Conservation (phyloP, 2,329 filamentous ascomycete species). For the Karstenula rhodostoma region DNA sequence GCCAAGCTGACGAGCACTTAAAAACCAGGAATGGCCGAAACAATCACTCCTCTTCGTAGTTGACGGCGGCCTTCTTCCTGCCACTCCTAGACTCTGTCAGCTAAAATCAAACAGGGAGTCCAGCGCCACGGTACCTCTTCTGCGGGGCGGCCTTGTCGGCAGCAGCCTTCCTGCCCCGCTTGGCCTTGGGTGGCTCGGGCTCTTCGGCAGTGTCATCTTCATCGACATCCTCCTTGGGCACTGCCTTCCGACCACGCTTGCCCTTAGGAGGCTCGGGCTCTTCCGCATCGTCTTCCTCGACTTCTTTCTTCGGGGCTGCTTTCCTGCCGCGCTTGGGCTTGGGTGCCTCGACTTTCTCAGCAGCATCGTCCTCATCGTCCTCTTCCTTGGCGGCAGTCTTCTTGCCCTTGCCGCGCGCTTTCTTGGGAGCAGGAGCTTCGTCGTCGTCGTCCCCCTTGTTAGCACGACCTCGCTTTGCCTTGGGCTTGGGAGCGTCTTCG, state of each 20-base stretch:
- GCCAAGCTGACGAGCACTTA: neutral
- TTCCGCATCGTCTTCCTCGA: constrained; percentile 17
- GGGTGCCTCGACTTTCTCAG: constrained; percentile 32
- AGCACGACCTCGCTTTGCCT: constrained; percentile 52
- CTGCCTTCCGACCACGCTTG: constrained; percentile 23
- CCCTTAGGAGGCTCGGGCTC: constrained; percentile 20
- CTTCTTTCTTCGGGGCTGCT: constrained; percentile 15
- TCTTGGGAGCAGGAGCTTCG: constrained; percentile 39
- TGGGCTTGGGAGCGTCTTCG: constrained; percentile 45
- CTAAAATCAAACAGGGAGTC: neutral
- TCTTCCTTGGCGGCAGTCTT: constrained; percentile 36
- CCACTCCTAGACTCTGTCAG: constrained; percentile 27
- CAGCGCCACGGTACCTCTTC: constrained; percentile 34
- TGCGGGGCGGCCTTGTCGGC: constrained; percentile 31
- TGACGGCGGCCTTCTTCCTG: constrained; percentile 36
- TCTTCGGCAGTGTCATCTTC: constrained; percentile 23
- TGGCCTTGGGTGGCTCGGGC: constrained; percentile 29
- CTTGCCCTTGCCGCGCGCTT: constrained; percentile 36
- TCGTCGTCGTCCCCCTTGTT: constrained; percentile 37
- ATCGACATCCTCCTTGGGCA: constrained; percentile 23
- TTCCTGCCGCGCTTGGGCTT: constrained; percentile 20
- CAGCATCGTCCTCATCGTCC: constrained; percentile 23
- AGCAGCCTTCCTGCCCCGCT: constrained; percentile 32
- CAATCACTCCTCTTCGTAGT: constrained; percentile 29
- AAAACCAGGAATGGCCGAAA: neutral